Conservation (phyloP, 805 yeast genomes). For the Wickerhamiella alocasiicola region DNA sequence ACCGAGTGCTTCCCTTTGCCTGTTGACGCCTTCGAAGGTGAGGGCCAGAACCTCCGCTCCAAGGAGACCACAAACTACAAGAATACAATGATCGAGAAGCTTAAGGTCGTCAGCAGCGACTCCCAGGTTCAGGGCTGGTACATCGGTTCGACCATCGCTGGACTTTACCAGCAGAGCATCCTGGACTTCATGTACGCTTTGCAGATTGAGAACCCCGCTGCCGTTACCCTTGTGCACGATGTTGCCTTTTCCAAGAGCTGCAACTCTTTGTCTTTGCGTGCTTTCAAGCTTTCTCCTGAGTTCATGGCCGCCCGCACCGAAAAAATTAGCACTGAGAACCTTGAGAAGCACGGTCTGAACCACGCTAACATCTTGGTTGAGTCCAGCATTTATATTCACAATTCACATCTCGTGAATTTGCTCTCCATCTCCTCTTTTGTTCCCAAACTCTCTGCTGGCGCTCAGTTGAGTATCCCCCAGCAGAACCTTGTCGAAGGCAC, state of each 20-base stretch:
- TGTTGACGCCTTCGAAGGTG: slow-evolving; percentile 38
- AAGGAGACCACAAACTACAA: slow-evolving; percentile 57
- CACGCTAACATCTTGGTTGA: slow-evolving; percentile 61
- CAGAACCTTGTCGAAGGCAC: slow-evolving; percentile 33
- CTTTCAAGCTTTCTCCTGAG: slow-evolving; percentile 50
- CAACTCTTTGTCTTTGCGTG: slow-evolving; percentile 52
- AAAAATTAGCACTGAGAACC: slow-evolving; percentile 52
- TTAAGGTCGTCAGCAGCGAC: slow-evolving; percentile 52
- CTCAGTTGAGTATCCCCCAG: slow-evolving; percentile 32
- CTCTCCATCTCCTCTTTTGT: slow-evolving; percentile 29
- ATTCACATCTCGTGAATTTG: slow-evolving; percentile 53
- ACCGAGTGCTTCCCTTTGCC: slow-evolving; percentile 53
- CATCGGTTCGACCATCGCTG: slow-evolving; percentile 56
- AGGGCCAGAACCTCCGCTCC: slow-evolving; percentile 48
- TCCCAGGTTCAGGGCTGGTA: slow-evolving; percentile 73
- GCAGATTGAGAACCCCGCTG: slow-evolving; percentile 43
- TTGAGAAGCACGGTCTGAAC: slow-evolving; percentile 47
- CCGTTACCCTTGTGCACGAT: slow-evolving; percentile 51
- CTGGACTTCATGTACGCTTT: slow-evolving; percentile 57
- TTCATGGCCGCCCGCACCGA: slow-evolving; percentile 41
- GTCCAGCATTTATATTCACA: slow-evolving; percentile 50
- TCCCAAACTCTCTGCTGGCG: slow-evolving; percentile 13
- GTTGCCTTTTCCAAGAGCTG: slow-evolving; percentile 45
- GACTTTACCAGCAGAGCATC: slow-evolving; percentile 47
- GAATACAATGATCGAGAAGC: slow-evolving; percentile 48